Percentiles rank a stretch among this genome's conserved stretches.
Conservation (phyloP, 345 rosid genomes). For the Angophora floribunda region DNA sequence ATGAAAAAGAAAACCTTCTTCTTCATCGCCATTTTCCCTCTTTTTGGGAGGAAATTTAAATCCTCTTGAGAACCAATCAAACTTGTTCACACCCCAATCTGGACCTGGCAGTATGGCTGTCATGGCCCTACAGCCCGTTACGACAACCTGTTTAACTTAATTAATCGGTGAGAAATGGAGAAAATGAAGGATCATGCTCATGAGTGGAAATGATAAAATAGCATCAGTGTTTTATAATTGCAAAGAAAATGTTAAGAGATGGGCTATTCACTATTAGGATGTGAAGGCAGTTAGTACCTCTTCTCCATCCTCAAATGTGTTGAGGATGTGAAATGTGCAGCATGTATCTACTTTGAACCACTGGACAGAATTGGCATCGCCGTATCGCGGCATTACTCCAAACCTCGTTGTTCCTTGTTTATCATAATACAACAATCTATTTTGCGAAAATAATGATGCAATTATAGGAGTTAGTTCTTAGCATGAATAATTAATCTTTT, state of each 20-base stretch:
- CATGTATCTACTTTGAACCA: slow-evolving; percentile 37
- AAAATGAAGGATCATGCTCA: background rate
- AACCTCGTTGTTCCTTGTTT: slow-evolving; percentile 27
- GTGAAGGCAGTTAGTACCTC: slow-evolving; percentile 12
- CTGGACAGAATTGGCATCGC: slow-evolving; percentile 20
- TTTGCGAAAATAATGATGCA: background rate
- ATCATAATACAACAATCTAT: slow-evolving; percentile 22
- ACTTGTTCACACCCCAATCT: slow-evolving; percentile 10
- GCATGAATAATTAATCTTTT: background rate
- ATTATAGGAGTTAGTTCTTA: background rate
- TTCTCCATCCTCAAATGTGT: slow-evolving; percentile 35
- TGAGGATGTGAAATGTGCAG: slow-evolving; percentile 30
- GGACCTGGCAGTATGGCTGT: slow-evolving; percentile 26
- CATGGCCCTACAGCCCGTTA: slow-evolving; percentile 30
- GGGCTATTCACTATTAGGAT: background rate
- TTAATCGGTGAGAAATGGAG: background rate
- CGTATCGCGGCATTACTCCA: slow-evolving; percentile 47
- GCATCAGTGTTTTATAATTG: background rate
- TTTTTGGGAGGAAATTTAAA: background rate
- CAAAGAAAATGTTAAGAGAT: background rate
- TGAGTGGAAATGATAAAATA: too few relatives aligned
- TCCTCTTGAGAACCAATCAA: slow-evolving; percentile 17
- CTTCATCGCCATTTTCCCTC: background rate
- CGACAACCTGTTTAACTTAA: slow-evolving; percentile 21
- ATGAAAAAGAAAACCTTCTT: slow-evolving; percentile 4